Conservation (phyloP, 495 filamentous ascomycete species). For the Hyaloscypha finlandica region DNA sequence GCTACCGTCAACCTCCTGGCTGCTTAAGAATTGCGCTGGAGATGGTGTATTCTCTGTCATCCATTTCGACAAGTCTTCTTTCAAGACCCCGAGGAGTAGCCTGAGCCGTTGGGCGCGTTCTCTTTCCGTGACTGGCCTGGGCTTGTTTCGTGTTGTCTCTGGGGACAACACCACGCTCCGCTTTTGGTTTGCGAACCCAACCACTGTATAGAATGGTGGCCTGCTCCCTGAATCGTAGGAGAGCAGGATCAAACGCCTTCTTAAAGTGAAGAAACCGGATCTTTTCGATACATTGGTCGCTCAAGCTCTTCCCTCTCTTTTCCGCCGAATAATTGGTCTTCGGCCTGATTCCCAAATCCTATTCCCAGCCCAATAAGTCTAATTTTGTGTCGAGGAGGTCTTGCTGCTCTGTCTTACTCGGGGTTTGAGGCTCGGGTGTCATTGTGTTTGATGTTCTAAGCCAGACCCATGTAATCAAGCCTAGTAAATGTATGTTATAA, state of each 20-base stretch:
- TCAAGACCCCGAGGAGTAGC: slow-evolving; percentile 12
- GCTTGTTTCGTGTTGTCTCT: slow-evolving; percentile 8
- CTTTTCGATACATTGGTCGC: not conserved
- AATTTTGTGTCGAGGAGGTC: not conserved
- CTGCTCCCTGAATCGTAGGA: slow-evolving; percentile 9
- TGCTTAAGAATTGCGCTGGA: not conserved
- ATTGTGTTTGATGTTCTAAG: not conserved
- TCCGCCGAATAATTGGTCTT: not conserved
- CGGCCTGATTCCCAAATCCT: not conserved
- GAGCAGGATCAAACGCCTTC: slow-evolving; percentile 3
- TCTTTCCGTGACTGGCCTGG: slow-evolving; percentile 1
- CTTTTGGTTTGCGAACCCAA: slow-evolving; percentile 30
- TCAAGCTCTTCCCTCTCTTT: not conserved
- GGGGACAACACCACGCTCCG: slow-evolving; percentile 25
- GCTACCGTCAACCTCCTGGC: not conserved
- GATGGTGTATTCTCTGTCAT: not conserved
- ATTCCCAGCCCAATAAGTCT: not conserved
- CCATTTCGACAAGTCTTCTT: not conserved
- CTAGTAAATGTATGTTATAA: not conserved
- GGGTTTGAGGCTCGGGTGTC: not conserved
- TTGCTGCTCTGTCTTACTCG: not conserved
- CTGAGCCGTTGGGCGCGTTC: slow-evolving; percentile 14
- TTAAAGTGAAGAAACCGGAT: slow-evolving; percentile 11
- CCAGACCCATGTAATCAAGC: not conserved
- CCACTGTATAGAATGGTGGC: slow-evolving; percentile 15